Conservation (phyloP, 768 basidiomycete genomes). For the Rhizopogon vinicolor region DNA sequence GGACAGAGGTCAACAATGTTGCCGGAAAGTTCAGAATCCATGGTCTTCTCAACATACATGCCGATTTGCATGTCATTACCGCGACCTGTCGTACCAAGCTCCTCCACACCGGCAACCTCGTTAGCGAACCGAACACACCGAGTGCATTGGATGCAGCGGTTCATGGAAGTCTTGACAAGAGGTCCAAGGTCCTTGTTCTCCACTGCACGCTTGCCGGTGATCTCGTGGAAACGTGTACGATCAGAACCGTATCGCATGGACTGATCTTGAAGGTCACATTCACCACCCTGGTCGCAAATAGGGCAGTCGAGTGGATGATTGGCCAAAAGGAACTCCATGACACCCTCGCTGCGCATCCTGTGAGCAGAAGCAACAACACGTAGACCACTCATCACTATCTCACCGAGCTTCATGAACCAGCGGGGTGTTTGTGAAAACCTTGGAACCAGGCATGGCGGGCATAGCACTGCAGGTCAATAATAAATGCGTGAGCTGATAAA, state of each 20-base stretch:
- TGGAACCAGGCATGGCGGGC: slow-evolving; percentile 94
- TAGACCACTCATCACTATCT: slow-evolving; percentile 1
- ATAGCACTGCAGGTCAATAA: slow-evolving; percentile 60
- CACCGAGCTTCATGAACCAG: slow-evolving; percentile 85
- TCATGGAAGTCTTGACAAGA: slow-evolving; percentile 98
- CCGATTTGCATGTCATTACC: slow-evolving; percentile 99
- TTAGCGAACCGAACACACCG: slow-evolving; percentile 99
- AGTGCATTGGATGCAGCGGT: slow-evolving; percentile 98
- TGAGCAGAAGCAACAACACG: slow-evolving; percentile 6
- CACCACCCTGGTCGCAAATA: slow-evolving; percentile 97
- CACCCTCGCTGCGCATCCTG: slow-evolving; percentile 67
- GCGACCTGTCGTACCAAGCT: slow-evolving; percentile 93
- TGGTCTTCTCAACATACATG: slow-evolving; percentile 95
- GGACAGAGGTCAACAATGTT: slow-evolving; percentile 98
- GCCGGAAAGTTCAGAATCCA: slow-evolving; percentile 96
- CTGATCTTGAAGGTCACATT: slow-evolving; percentile 98
- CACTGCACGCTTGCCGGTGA: slow-evolving; percentile 94
- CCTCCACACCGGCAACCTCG: slow-evolving; percentile 98
- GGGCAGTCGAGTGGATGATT: slow-evolving; percentile 99
- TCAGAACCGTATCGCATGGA: slow-evolving; percentile 99
- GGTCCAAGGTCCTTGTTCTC: slow-evolving; percentile 99
- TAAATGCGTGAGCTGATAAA: background rate
- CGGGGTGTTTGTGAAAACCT: slow-evolving; percentile 92
- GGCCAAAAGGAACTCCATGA: slow-evolving; percentile 97
- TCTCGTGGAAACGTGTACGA: slow-evolving; percentile 97